Conservation (phyloP, 495 filamentous ascomycete species). For the Pseudoneurospora amorphoporcata region DNA sequence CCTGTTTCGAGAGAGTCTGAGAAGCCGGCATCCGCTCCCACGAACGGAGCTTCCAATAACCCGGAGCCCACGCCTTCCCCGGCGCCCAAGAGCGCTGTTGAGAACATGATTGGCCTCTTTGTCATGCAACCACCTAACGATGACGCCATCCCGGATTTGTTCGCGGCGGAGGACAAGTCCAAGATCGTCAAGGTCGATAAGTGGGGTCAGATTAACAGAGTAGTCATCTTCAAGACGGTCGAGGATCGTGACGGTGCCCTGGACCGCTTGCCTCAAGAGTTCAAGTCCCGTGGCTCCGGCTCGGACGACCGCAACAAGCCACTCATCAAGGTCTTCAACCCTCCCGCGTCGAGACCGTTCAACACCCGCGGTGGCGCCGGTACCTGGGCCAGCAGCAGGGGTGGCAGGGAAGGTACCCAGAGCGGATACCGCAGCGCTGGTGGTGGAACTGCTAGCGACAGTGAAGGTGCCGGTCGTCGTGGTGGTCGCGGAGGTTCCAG, state of each 20-base stretch:
- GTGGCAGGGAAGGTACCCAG: constrained; percentile 31
- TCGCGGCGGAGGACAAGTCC: constrained; percentile 66
- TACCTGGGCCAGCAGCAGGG: constrained; percentile 63
- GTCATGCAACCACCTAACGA: constrained; percentile 67
- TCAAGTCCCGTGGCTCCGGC: constrained; percentile 49
- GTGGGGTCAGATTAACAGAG: constrained; percentile 61
- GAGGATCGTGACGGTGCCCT: constrained; percentile 73
- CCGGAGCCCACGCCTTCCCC: constrained; percentile 36
- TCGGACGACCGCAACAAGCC: constrained; percentile 60
- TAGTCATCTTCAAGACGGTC: constrained; percentile 64
- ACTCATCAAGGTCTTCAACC: constrained; percentile 69
- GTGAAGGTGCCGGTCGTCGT: constrained; percentile 56
- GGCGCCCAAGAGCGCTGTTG: constrained; percentile 30
- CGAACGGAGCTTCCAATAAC: constrained; percentile 42
- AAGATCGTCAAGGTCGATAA: constrained; percentile 75
- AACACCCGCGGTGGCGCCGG: constrained; percentile 53
- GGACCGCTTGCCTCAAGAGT: constrained; percentile 57
- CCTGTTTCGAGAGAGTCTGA: constrained; percentile 38
- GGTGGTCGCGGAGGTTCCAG: constrained; percentile 55
- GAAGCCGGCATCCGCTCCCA: constrained; percentile 29
- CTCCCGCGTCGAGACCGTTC: constrained; percentile 41
- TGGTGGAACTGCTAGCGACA: constrained; percentile 60
- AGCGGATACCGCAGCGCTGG: constrained; percentile 67
- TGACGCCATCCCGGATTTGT: constrained; percentile 66
- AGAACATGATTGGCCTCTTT: constrained; percentile 66